These are phyloP conservation scores for Picochlorum sp. DNA, from an alignment of 139 green algal species.

Conservation along the genomic window DNA sequence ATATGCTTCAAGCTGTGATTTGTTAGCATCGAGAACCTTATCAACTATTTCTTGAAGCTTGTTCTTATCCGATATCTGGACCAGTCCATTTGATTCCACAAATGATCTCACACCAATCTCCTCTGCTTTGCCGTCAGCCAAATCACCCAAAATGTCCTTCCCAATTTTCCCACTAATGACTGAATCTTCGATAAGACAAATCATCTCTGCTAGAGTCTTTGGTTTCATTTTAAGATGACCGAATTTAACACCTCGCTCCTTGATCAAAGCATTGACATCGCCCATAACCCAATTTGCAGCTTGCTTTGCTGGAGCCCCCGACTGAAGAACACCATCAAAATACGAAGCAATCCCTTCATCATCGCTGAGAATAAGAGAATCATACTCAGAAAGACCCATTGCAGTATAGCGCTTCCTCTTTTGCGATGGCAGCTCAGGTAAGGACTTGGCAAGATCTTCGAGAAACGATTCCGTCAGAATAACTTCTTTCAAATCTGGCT, in stretches of 20 bases:
- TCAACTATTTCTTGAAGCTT: slow-evolving; percentile 70
- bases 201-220: slow-evolving; percentile 70
- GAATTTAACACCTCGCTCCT: slow-evolving; percentile 44
- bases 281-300: slow-evolving; percentile 93
- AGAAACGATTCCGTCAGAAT: slow-evolving; percentile 39
- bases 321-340: slow-evolving; percentile 61
- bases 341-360: slow-evolving; percentile 56
- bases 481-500: slow-evolving; percentile 85
- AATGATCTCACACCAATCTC: slow-evolving; percentile 30
- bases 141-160: slow-evolving; percentile 82
- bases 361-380: slow-evolving; percentile 74
- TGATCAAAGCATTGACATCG: slow-evolving; percentile 78
- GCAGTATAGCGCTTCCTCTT: slow-evolving; percentile 51
- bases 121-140: slow-evolving; percentile 52
- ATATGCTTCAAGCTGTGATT: slow-evolving; percentile 75
- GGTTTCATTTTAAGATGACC: slow-evolving; percentile 38
- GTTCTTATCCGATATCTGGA: slow-evolving; percentile 76
- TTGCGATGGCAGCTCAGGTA: slow-evolving; percentile 72
- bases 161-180: slow-evolving; percentile 95
- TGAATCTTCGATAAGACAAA: slow-evolving; percentile 77
- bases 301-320: slow-evolving; percentile 60
- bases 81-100: slow-evolving; percentile 55
- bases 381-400: slow-evolving; percentile 61
- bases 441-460: slow-evolving; percentile 18
- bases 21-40: slow-evolving; percentile 62